Percentiles rank a stretch among this genome's conserved stretches.
Evolutionary conservation across 805 yeast species (phyloP).

Genomic region (Limtongia smithiae): DNA sequence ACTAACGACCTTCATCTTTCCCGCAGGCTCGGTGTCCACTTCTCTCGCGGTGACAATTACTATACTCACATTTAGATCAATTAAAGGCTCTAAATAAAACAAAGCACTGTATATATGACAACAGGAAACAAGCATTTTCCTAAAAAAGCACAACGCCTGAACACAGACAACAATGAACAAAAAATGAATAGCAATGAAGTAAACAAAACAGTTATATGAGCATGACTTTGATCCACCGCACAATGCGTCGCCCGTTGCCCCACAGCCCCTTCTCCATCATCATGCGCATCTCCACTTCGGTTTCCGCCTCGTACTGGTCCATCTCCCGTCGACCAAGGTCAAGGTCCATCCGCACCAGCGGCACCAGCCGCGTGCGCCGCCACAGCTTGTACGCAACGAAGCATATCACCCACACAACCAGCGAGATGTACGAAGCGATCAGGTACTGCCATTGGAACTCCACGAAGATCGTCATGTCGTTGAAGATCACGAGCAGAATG

Average conservation of each 20-base stretch:
- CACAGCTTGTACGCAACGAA: constrained; percentile 55
- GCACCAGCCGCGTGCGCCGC: constrained; percentile 60
- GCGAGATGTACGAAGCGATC: constrained; percentile 62
- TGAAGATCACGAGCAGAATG: constrained; percentile 47
- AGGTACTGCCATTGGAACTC: constrained; percentile 58
- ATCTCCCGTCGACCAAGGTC: constrained; percentile 82
- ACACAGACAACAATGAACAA: background rate
- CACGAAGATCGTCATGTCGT: constrained; percentile 63
- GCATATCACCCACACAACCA: constrained; percentile 50
- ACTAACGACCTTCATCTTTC: no score
- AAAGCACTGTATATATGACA: no score
- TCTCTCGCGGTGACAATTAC: no score
- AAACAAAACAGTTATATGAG: background rate
- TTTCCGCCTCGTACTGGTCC: constrained; percentile 48
- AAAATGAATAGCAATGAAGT: background rate
- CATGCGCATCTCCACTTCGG: constrained; percentile 19
- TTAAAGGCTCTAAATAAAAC: no score
- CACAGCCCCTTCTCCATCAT: constrained; percentile 18
- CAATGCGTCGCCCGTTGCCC: constrained; percentile 7
- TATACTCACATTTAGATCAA: no score
- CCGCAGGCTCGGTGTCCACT: no score
- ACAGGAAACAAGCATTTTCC: background rate
- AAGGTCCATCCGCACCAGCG: constrained; percentile 70
- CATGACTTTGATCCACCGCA: constrained; percentile 15
- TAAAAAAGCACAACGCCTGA: background rate